Evolutionary conservation across 352 stramenopile genomes (phyloP), one percentile per base, ranked within the genome.

Genomic region (Pythium dissimile): DNA sequence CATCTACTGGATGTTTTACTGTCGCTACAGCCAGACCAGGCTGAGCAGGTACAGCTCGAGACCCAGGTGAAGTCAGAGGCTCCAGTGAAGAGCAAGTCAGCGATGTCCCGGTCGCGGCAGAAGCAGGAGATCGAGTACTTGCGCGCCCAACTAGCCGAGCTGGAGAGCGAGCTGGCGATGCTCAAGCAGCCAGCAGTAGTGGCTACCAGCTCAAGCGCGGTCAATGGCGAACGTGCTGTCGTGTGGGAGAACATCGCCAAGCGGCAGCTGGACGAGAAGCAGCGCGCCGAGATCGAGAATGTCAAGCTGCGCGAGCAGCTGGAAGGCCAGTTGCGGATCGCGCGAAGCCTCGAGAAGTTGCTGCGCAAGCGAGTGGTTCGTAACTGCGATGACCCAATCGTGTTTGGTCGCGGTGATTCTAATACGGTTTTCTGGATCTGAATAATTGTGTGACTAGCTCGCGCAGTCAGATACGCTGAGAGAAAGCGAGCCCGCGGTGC

Each of bases 281-380:
- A 63, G 1, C 71, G 69, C 34, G 59, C 71, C 2, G 64, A 74
- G 18, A 50, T 80, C 41, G 68, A 85, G 53, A 85, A 85, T 43
- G 32, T 53, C 1, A 80, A 81, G 52, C 59, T 85, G 34, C 59
- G 62, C 1, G 66, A 75, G 27, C 68, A 72, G 45, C 60, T 81
- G 27, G 61, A 80, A 35, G 71, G 51, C 2, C 71, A 85, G 38
- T 69, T 76, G 24, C 61, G 66, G 3, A 42, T 83, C 11, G 64
- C 69, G 0, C 59, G 56, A 24, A 74, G 64, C 42, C 70, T 84
- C 1, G 69, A 80, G 64, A 62, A 69, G 37, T 24, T 75, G 28
- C 24, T 84, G 9, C 37, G 59, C 10, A 79, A 81, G 65, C 69
- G 62, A 26, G 32, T 46, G 59, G 70, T 30, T 6, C 11, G 23